Percentiles rank a stretch among this genome's conserved stretches.
Conservation (phyloP, 805 yeast species). For the Starmera amethionina region DNA sequence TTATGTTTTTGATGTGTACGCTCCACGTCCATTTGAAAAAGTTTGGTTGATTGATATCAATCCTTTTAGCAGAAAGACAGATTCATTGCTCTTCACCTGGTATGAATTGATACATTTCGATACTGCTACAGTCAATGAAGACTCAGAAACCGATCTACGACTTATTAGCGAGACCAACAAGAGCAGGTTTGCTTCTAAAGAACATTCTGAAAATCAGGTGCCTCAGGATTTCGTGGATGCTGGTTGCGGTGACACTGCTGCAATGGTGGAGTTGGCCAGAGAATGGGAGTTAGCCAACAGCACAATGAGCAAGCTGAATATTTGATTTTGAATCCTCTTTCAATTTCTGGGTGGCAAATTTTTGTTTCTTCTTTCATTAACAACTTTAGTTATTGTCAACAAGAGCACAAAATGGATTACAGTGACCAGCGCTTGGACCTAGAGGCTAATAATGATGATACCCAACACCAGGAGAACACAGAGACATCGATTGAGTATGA, state of each 20-base stretch:
- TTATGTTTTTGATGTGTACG: slow-evolving; percentile 72
- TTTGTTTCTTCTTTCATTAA: no score
- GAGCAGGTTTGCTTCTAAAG: slow-evolving; percentile 70
- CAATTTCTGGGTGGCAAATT: no score
- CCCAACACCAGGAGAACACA: no score
- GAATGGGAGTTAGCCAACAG: slow-evolving; percentile 32
- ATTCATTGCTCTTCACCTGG: slow-evolving; percentile 77
- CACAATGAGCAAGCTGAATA: no score
- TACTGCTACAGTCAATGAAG: slow-evolving; percentile 15
- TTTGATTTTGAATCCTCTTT: no score
- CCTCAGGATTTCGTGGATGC: slow-evolving; percentile 91
- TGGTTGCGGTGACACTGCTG: slow-evolving; percentile 44
- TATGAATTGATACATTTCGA: slow-evolving; percentile 46
- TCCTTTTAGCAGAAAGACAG: slow-evolving; percentile 74
- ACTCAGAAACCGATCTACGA: slow-evolving; percentile 42
- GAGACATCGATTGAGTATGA: no score
- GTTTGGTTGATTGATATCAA: slow-evolving; percentile 77
- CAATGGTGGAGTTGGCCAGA: slow-evolving; percentile 59
- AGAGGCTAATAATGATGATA: no score
- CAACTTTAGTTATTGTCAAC: no score
- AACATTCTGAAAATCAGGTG: slow-evolving; percentile 83
- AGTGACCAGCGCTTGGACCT: no score
- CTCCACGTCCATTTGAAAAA: slow-evolving; percentile 63
- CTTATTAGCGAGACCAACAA: slow-evolving; percentile 60
- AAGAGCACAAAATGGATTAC: no score